A percentile compares a stretch with the other conserved stretches of the same genome.
Conservation (phyloP, 2,329 filamentous ascomycete species). For the Penicillium sp. region DNA sequence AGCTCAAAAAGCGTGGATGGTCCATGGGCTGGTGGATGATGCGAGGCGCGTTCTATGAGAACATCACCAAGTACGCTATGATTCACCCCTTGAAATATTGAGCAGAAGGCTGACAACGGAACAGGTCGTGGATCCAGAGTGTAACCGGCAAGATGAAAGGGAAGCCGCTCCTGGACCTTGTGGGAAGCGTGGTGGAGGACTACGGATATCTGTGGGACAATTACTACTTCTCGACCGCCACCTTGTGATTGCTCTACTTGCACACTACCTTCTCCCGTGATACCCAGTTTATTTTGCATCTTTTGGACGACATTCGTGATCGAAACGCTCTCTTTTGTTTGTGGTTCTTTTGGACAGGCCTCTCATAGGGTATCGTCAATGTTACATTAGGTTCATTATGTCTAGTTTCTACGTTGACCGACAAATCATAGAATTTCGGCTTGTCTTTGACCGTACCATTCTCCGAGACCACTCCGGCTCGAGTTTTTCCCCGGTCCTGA, state of each 20-base stretch:
- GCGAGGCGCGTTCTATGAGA: slow-evolving; percentile 96
- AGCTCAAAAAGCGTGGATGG: slow-evolving; percentile 85
- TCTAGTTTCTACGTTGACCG: slow-evolving; percentile 10
- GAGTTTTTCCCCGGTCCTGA: slow-evolving; percentile 42
- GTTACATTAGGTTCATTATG: slow-evolving; percentile 20
- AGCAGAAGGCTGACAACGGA: slow-evolving; percentile 25
- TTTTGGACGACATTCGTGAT: slow-evolving; percentile 2
- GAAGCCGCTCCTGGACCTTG: slow-evolving; percentile 73
- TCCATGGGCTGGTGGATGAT: slow-evolving; percentile 93
- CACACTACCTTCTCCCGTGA: slow-evolving; percentile 16
- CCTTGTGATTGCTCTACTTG: slow-evolving; percentile 34
- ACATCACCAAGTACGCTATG: slow-evolving; percentile 65
- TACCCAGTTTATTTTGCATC: slow-evolving; percentile 19
- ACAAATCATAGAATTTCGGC: slow-evolving; percentile 66
- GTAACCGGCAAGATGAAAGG: slow-evolving; percentile 68
- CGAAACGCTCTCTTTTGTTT: slow-evolving; percentile 17
- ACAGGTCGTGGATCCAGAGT: slow-evolving; percentile 62
- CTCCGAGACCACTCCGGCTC: slow-evolving; percentile 68
- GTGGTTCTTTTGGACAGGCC: slow-evolving; percentile 8
- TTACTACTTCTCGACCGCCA: slow-evolving; percentile 81
- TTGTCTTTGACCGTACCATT: slow-evolving; percentile 75
- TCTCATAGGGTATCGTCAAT: slow-evolving; percentile 28
- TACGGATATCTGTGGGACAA: slow-evolving; percentile 98
- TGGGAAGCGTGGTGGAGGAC: slow-evolving; percentile 85
- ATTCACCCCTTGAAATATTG: background rate